Evolutionary conservation across 805 yeast species (phyloP).

Genomic region (Pichia californica): DNA sequence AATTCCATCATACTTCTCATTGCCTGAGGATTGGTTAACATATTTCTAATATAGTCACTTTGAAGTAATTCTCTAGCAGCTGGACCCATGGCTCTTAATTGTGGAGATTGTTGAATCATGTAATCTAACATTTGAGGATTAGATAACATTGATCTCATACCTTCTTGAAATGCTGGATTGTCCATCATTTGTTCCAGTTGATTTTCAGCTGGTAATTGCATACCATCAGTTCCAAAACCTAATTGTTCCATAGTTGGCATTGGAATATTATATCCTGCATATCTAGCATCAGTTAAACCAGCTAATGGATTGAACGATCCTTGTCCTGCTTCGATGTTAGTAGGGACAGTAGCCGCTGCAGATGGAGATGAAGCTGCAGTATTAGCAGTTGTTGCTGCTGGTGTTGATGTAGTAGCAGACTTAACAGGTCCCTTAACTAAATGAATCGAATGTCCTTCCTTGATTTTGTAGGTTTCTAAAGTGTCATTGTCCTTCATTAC

Average conservation of each 20-base stretch:
- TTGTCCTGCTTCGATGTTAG: conserved; percentile 78
- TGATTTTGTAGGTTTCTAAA: conserved; percentile 69
- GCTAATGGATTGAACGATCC: conserved; percentile 88
- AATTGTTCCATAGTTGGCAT: conserved; percentile 63
- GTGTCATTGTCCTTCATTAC: conserved; percentile 82
- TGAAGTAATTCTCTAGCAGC: conserved; percentile 81
- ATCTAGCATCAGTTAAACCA: conserved; percentile 90
- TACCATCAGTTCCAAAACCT: conserved; percentile 86
- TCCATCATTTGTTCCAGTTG: conserved; percentile 71
- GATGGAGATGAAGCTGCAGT: conserved; percentile 18
- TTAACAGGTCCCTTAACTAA: conserved; percentile 72
- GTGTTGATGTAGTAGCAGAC: conserved; percentile 14
- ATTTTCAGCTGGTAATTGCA: conserved; percentile 72
- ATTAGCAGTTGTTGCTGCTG: conserved; percentile 8
- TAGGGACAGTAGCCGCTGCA: conserved; percentile 42
- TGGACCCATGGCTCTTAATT: conserved; percentile 80
- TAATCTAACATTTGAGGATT: conserved; percentile 86
- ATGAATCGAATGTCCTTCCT: conserved; percentile 82
- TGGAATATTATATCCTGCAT: conserved; percentile 81
- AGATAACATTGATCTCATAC: conserved; percentile 72
- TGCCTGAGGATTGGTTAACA: conserved; percentile 78
- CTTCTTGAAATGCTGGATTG: conserved; percentile 74
- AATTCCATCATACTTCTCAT: conserved; percentile 77
- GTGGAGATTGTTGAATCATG: conserved; percentile 78
- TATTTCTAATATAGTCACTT: conserved; percentile 73